Percentiles rank a stretch among this genome's conserved stretches.
Evolutionary conservation across 768 basidiomycete genomes (phyloP).

Genomic region (Psilocybe cyanescens): DNA sequence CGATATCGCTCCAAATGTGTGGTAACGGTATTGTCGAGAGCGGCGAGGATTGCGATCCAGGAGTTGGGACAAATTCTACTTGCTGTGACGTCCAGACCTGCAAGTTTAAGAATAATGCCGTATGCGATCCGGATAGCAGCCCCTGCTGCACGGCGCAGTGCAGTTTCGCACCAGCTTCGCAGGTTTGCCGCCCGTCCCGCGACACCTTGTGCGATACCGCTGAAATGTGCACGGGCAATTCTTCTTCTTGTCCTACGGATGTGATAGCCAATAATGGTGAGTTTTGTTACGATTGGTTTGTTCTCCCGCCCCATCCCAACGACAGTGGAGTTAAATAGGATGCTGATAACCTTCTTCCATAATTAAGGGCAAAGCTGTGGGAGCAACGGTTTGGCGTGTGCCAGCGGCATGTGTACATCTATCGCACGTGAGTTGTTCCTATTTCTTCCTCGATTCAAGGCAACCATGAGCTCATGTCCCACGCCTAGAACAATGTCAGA

Average conservation of each 20-base stretch:
- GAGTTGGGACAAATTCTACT: constrained; percentile 53
- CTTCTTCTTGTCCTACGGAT: constrained; percentile 73
- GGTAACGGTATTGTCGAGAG: constrained; percentile 83
- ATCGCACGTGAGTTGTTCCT: constrained; percentile 52
- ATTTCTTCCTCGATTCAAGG: constrained; percentile 6
- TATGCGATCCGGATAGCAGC: constrained; percentile 79
- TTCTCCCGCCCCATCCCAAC: too few species aligned
- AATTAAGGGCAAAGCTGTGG: constrained; percentile 69
- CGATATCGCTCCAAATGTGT: constrained; percentile 72
- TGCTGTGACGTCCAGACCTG: constrained; percentile 81
- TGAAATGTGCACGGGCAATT: constrained; percentile 79
- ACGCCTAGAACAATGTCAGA: constrained; percentile 71
- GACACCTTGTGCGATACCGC: constrained; percentile 70
- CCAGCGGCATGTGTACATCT: constrained; percentile 80
- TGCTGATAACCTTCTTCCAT: constrained; percentile 14
- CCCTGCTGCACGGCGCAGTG: constrained; percentile 77
- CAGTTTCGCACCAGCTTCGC: constrained; percentile 65
- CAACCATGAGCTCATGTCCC: constrained; percentile 17
- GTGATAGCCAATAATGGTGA: constrained; percentile 62
- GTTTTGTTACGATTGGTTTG: constrained; percentile 32
- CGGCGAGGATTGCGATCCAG: constrained; percentile 91
- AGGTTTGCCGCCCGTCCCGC: constrained; percentile 71
- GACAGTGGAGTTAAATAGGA: background rate
- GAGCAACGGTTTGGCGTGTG: constrained; percentile 64
- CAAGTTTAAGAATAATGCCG: constrained; percentile 71